Evolutionary conservation across 305 asterid genomes (phyloP).

Genomic region (Solanum hybrid): DNA sequence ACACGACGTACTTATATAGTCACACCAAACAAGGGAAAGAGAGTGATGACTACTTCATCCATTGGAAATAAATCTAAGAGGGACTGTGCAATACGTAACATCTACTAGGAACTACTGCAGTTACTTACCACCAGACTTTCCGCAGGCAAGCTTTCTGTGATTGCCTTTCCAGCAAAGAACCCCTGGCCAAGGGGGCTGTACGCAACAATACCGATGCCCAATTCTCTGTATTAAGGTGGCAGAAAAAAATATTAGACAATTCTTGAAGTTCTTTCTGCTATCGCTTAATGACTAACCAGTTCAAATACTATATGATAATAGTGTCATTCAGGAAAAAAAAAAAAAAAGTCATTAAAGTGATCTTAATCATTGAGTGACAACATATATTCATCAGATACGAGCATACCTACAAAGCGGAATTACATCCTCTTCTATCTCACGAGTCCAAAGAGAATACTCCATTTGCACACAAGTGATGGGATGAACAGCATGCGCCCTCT

Average conservation of each 20-base stretch:
- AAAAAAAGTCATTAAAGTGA: background rate
- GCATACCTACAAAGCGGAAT: constrained; percentile 46
- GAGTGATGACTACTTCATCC: background rate
- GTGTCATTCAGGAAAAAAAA: too few species aligned
- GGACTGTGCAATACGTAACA: background rate
- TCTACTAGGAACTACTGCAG: background rate
- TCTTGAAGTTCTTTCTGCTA: background rate
- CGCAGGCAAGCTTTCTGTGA: constrained; percentile 26
- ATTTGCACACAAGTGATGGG: constrained; percentile 14
- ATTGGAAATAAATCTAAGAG: background rate
- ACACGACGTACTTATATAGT: background rate
- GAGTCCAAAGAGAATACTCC: constrained; percentile 53
- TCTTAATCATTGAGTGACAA: background rate
- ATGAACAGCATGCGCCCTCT: background rate
- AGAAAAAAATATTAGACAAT: background rate
- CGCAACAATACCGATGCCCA: constrained; percentile 47
- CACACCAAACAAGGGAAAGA: background rate
- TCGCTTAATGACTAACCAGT: background rate
- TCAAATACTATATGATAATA: background rate
- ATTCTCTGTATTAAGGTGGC: constrained; percentile 19
- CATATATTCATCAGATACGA: background rate
- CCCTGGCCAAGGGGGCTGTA: constrained; percentile 53
- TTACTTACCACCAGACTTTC: constrained; percentile 28
- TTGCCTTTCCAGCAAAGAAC: constrained; percentile 44
- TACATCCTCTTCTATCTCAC: constrained; percentile 38